Evolutionary conservation across 140 eudicot genomes (phyloP), one percentile per base, ranked within the genome.

Genomic region (Flaveria floridana): DNA sequence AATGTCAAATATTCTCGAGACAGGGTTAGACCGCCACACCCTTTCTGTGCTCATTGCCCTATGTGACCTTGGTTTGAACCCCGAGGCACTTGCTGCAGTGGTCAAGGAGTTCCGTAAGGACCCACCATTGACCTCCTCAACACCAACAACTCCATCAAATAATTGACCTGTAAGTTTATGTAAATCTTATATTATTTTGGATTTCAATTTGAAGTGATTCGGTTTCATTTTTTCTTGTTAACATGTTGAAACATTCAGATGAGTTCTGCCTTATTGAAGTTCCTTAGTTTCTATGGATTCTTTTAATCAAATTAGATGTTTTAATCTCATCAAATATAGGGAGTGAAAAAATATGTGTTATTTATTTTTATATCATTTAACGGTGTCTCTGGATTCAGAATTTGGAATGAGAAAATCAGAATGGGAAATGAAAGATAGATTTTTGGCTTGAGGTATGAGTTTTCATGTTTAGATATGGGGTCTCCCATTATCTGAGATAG

Each of bases 11-110:
- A 83, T 91, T 62, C 94, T 91, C 0, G 94, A 89, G 46, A 89
- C 94, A 2, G 96, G 97, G 1, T 82, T 91, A 30, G 96, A 91
- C 74, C 93, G 97, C n/a, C 94, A 91, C 82, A 87, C 96, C 0
- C 89, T 91, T 42, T 91, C 96, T 3, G 80, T 91, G 76, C 88
- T 91, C 44, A 80, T 91, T 70, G 85, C 96, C 11, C 97, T 91
- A 12, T 87, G 96, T 68, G 97, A 91, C 58, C 74, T 76, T 6
- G 96, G 94, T n/a, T 51, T 91, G 42, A 91, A 91, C 78, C 94
- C 96, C 0, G 96, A 91, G 76, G 72, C 94, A 9, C 85, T 91
- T 30, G 96, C 94, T 71, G 86, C 93, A 51, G 86, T 91, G 4
- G 88, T 91, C 72, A 91, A 85, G 85, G 97, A 91, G 89, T 86